These are phyloP conservation scores for Vigna nakashimae DNA, from an alignment of 306 rosid genomes.

Conservation along the genomic window DNA sequence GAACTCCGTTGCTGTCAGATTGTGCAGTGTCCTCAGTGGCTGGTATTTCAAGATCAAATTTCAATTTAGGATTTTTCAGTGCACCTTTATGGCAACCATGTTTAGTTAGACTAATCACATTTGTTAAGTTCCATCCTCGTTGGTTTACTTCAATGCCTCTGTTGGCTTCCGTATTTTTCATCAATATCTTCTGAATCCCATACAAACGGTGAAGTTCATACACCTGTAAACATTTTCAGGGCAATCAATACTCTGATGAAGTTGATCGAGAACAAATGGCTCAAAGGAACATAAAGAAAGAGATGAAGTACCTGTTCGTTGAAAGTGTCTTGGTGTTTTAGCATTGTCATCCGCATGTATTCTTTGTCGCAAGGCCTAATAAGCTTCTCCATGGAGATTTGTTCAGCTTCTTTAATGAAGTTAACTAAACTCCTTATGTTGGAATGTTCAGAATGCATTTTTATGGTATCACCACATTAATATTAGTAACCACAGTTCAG, in stretches of 20 bases:
- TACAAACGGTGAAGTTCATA: conserved; percentile 83
- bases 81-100: conserved; percentile 38
- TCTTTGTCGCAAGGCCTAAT: conserved; percentile 68
- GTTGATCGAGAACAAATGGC: conserved; percentile 14
- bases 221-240: conserved; percentile 52
- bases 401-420: conserved; percentile 24
- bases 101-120: conserved; percentile 47
- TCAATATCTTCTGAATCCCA: conserved; percentile 72
- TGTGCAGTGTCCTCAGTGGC: conserved; percentile 52
- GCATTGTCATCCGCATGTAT: conserved; percentile 77
- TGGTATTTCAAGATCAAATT: conserved; percentile 64
- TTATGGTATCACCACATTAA: conserved; percentile 22
- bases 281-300: conserved; percentile 8
- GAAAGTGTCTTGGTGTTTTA: conserved; percentile 82
- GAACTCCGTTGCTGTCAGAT: conserved; percentile 41
- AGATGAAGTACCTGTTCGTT: conserved; percentile 71
- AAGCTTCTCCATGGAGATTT: conserved; percentile 68
- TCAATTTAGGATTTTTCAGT: conserved; percentile 34
- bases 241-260: not conserved
- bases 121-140: conserved; percentile 56
- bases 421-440: conserved; percentile 9
- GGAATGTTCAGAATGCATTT: conserved; percentile 31
- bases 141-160: conserved; percentile 44
- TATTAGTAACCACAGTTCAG: conserved; percentile 23
- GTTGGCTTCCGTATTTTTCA: conserved; percentile 60